A percentile compares a stretch with the other conserved stretches of the same genome.
These are phyloP conservation scores for Talaromyces verruculosus DNA, from an alignment of 2,329 filamentous ascomycete species.

Conservation along the genomic window DNA sequence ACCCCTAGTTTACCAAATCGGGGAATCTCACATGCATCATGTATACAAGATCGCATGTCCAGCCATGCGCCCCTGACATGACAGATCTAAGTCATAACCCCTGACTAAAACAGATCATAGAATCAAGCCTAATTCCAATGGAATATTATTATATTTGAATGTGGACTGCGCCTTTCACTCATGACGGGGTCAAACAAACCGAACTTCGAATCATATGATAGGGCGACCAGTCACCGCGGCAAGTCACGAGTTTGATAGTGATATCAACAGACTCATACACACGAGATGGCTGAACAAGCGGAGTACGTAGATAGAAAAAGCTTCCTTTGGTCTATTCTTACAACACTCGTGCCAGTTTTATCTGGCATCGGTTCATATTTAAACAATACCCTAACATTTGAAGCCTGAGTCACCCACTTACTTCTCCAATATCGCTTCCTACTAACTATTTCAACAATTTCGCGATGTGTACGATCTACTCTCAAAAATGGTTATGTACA, in stretches of 20 bases:
- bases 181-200: conserved; percentile 11
- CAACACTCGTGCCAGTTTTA: background rate
- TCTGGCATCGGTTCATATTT: conserved; percentile 17
- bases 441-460: background rate
- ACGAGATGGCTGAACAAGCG: background rate
- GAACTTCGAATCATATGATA: conserved; percentile 15
- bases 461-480: background rate
- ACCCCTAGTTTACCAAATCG: background rate
- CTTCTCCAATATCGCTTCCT: background rate
- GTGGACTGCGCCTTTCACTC: background rate
- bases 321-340: background rate
- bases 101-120: background rate
- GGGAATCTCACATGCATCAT: background rate
- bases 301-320: background rate
- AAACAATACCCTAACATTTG: background rate
- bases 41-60: background rate
- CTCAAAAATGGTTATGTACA: conserved; percentile 19
- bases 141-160: background rate
- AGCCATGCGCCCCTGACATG: background rate
- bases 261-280: conserved; percentile 10
- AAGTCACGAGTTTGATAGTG: conserved; percentile 13
- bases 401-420: background rate
- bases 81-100: background rate
- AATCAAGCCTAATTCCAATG: background rate
- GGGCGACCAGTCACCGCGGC: background rate